These are phyloP conservation scores for Aspergillus bertholletiae DNA, from an alignment of 495 filamentous ascomycete species.

Conservation along the genomic window DNA sequence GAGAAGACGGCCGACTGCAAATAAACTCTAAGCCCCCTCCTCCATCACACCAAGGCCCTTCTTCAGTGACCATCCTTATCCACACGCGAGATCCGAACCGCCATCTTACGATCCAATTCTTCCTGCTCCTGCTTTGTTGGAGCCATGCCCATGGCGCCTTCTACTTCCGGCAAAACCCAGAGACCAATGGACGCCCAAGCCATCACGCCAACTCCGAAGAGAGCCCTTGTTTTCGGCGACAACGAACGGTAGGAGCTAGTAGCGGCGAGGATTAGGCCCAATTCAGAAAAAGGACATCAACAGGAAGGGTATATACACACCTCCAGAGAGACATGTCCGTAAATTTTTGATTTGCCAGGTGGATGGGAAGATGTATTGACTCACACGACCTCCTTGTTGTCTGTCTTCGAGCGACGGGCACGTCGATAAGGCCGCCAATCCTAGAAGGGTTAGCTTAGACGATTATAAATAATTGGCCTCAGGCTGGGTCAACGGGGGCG, in stretches of 20 bases:
- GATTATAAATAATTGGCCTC: neutral
- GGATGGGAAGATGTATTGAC: neutral
- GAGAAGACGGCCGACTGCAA: neutral
- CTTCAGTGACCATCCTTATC: slow-evolving; percentile 25
- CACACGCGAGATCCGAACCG: slow-evolving; percentile 43
- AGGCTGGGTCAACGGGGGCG: too few species aligned
- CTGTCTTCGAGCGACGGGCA: neutral
- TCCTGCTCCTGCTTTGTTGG: slow-evolving; percentile 60
- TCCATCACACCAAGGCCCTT: neutral
- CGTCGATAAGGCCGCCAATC: too few species aligned
- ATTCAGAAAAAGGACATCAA: neutral
- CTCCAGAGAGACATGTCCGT: neutral
- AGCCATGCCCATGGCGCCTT: slow-evolving; percentile 58
- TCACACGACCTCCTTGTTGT: neutral
- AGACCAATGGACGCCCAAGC: slow-evolving; percentile 61
- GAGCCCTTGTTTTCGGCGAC: slow-evolving; percentile 55
- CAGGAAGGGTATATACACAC: neutral
- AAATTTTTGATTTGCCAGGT: neutral
- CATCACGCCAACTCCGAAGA: slow-evolving; percentile 63
- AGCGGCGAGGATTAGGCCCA: slow-evolving; percentile 1
- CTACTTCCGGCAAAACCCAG: slow-evolving; percentile 54
- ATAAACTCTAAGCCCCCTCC: neutral
- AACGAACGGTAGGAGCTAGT: slow-evolving; percentile 59
- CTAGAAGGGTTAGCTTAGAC: neutral
- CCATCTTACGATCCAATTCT: slow-evolving; percentile 46